Evolutionary conservation across 768 basidiomycete species (phyloP), one percentile per base, ranked within the genome.

Genomic region (Lentinus tigrinus): DNA sequence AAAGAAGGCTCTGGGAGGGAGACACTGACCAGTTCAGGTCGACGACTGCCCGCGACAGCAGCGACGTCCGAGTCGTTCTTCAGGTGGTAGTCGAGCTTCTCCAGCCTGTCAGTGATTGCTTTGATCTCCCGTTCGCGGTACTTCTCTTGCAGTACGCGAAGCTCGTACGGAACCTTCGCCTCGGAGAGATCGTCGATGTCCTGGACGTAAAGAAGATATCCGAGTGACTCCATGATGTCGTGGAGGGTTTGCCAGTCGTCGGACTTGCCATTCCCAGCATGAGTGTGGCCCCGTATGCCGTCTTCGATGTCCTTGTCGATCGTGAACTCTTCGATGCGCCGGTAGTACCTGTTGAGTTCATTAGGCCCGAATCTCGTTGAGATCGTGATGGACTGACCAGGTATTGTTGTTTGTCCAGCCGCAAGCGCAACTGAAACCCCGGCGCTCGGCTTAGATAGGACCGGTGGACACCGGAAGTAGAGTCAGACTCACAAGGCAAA

Each of bases 401-500:
- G 42, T 26, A 17, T 55, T 60, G 49, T 60, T 60, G 54, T 55
- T 60, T 21, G 50, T 49, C 58, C 58, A 60, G n/a, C 58, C 58
- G 10, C 49, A 46, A 3, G 58, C 58, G 43, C 58, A 60, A 24
- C 58, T 60, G 19, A n/a, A n/a, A n/a, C n/a, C n/a, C n/a, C n/a
- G n/a, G n/a, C n/a, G n/a, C n/a, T n/a, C n/a, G n/a, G n/a, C n/a
- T n/a, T n/a, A n/a, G n/a, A n/a, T n/a, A n/a, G n/a, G n/a, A n/a
- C n/a, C n/a, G n/a, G n/a, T n/a, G n/a, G n/a, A n/a, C n/a, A n/a
- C n/a, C n/a, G n/a, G n/a, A n/a, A n/a, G n/a, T n/a, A n/a, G n/a
- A n/a, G 39, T 9, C 5, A 16, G 9, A 57, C 58, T 40, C 17
- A 60, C 58, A 60, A 60, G 4, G 58, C 58, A 10, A 60, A 55